Percentiles rank a stretch among this genome's conserved stretches.
phyloP scores from a whole-genome alignment of 108 stramenopile genomes.

The Nitzschia inconspicua region DNA sequence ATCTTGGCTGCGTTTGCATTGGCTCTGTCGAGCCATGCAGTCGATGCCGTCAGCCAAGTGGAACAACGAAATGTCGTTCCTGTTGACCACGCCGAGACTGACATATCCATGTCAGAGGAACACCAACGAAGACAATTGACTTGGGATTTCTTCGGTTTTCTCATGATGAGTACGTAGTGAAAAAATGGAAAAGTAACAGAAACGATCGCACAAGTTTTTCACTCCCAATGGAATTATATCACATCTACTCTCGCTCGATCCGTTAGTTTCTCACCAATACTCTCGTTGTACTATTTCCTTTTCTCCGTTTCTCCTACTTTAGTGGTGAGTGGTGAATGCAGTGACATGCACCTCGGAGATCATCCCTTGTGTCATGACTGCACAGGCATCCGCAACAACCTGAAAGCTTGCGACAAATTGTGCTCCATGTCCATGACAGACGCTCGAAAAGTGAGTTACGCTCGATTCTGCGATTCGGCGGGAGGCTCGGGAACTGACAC shows the following conservation, averaged over 20 bases:
- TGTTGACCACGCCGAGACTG: too few relatives aligned
- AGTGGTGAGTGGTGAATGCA: background rate
- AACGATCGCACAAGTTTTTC: background rate
- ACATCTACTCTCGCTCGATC: background rate
- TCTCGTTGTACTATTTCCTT: background rate
- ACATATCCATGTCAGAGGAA: too few relatives aligned
- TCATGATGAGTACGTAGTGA: slow-evolving; percentile 2
- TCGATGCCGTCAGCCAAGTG: too few relatives aligned
- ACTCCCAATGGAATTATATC: background rate
- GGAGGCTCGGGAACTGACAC: background rate
- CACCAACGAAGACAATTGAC: background rate
- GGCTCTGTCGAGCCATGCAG: too few relatives aligned
- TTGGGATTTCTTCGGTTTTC: slow-evolving; percentile 9
- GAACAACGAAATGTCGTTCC: too few relatives aligned
- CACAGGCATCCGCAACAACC: background rate
- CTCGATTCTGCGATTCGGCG: background rate
- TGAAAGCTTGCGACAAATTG: background rate
- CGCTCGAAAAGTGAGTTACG: background rate
- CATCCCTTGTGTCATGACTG: background rate
- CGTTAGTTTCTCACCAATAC: background rate
- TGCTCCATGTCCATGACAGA: background rate
- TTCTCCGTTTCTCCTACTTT: background rate
- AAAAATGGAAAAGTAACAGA: background rate
- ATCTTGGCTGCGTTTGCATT: too few relatives aligned
- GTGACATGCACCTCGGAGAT: background rate